Base-by-base conservation (phyloP, 2,329 filamentous ascomycete genomes). In the Microsporum canis region DNA sequence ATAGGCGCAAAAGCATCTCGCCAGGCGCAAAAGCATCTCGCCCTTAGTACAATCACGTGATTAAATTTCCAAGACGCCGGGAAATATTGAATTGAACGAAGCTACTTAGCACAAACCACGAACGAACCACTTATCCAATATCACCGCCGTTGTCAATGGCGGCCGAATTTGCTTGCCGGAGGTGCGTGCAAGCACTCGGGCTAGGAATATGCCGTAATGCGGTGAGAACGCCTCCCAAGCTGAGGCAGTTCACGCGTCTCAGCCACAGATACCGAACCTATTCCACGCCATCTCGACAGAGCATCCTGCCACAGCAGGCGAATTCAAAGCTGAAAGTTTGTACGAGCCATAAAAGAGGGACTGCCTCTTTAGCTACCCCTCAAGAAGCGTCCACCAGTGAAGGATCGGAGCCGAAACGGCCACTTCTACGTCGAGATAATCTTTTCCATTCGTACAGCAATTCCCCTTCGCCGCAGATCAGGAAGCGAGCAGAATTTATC, bases 371-470 rank as follows among this genome's bases (percentile, higher is more conserved):
- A 12, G 58, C 61, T 51, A 33, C 29, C 10, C 55, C 60, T 36
- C 57, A 63, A 29, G 58, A n/a, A 38, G 51, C 59, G 29, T 29
- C 65, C 53, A 64, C 65, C 17, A 53, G 47, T 51, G 31, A 56
- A 34, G 3, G 23, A 43, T 60, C 59, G 29, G 53, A 60, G 49
- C 23, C 45, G 38, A 41, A 51, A 23, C 58, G 45, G 36, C 69
- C 36, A 4, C 72, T 84, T 56, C 80, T 95, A 31, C 79, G 79
- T 65, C 81, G 85, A 58, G 85, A 95, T 75, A 88, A 96, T 71
- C 86, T 99, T 61, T 99, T 97, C 79, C 92, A 99, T 75, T 85
- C 89, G 7, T 95, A 94, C 73, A 89, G 89, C 39, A 81, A 87
- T 65, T 99, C 94, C 12, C 94, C 95, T 6, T 88, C 92, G 47